These are phyloP conservation scores for Gossypium longicalyx DNA, from an alignment of 345 rosid species.

Conservation along the genomic window DNA sequence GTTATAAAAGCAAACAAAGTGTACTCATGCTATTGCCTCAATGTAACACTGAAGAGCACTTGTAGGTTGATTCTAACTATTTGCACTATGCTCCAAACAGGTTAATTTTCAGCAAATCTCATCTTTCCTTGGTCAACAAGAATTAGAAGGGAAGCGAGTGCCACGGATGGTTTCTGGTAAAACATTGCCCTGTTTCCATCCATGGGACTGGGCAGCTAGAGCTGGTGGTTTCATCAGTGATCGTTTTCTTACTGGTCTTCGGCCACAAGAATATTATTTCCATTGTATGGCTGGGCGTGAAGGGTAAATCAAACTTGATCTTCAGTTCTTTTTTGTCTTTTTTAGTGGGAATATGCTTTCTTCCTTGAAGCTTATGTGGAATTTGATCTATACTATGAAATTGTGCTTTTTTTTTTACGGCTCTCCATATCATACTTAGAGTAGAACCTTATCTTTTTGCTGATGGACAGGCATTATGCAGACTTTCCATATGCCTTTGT, in stretches of 20 bases:
- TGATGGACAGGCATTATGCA: neutral
- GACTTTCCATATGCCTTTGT: neutral
- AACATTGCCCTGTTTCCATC: conserved; percentile 91
- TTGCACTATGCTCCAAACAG: conserved; percentile 41
- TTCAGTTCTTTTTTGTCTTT: neutral
- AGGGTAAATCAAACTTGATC: conserved; percentile 50
- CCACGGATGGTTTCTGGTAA: conserved; percentile 99
- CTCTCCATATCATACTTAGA: neutral
- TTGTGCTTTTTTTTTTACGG: neutral
- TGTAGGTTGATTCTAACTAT: neutral
- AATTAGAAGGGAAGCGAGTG: conserved; percentile 93
- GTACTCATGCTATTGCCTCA: neutral
- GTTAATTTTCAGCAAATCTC: conserved; percentile 99
- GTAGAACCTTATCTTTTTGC: neutral
- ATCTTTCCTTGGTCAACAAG: conserved; percentile 95
- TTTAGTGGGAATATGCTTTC: neutral
- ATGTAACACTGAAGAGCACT: neutral
- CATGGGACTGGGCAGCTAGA: conserved; percentile 98
- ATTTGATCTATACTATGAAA: neutral
- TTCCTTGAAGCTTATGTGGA: neutral
- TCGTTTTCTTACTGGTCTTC: conserved; percentile 96
- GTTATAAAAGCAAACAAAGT: neutral
- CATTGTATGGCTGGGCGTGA: conserved; percentile 99
- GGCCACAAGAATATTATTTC: conserved; percentile 99
- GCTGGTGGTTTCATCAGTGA: conserved; percentile 96